A percentile compares a stretch with the other conserved stretches of the same genome.
These are phyloP conservation scores for Rhizopogon rudus DNA, from an alignment of 768 basidiomycete species.

Conservation along the genomic window DNA sequence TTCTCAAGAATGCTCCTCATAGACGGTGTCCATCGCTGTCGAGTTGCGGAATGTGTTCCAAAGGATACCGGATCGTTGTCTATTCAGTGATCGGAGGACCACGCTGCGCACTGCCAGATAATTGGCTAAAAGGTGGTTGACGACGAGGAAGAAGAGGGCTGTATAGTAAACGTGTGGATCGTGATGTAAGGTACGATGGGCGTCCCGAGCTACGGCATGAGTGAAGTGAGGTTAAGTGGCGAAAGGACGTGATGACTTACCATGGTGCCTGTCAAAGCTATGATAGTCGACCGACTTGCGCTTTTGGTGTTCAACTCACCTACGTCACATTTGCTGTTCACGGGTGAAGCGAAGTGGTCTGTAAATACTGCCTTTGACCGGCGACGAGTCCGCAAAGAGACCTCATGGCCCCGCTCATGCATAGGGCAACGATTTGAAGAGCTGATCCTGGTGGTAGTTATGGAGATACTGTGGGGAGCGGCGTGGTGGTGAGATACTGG, in stretches of 20 bases:
- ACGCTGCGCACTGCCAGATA: slow-evolving; percentile 57
- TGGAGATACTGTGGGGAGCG: slow-evolving; percentile 29
- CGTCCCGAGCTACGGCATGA: slow-evolving; percentile 45
- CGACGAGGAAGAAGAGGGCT: slow-evolving; percentile 44
- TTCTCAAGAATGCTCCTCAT: no score
- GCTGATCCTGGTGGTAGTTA: slow-evolving; percentile 21
- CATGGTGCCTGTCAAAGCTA: slow-evolving; percentile 63
- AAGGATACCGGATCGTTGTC: slow-evolving; percentile 49
- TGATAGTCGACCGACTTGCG: slow-evolving; percentile 64
- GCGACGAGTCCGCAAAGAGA: slow-evolving; percentile 62
- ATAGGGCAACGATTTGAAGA: slow-evolving; percentile 45
- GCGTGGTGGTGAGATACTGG: slow-evolving; percentile 34
- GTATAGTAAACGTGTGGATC: slow-evolving; percentile 45
- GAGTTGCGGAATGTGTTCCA: slow-evolving; percentile 32
- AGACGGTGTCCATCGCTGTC: no score
- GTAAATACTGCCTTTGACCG: slow-evolving; percentile 65
- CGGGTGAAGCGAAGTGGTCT: slow-evolving; percentile 56
- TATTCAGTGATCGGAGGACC: slow-evolving; percentile 52
- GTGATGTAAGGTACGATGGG: slow-evolving; percentile 52
- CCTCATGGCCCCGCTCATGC: no score
- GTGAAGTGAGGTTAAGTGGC: not conserved
- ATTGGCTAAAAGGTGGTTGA: slow-evolving; percentile 52
- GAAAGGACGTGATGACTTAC: slow-evolving; percentile 30
- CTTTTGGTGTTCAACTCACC: slow-evolving; percentile 73
- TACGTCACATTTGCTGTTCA: slow-evolving; percentile 50